Evolutionary conservation across 305 asterid genomes (phyloP).

Genomic region (Lippia alba): DNA sequence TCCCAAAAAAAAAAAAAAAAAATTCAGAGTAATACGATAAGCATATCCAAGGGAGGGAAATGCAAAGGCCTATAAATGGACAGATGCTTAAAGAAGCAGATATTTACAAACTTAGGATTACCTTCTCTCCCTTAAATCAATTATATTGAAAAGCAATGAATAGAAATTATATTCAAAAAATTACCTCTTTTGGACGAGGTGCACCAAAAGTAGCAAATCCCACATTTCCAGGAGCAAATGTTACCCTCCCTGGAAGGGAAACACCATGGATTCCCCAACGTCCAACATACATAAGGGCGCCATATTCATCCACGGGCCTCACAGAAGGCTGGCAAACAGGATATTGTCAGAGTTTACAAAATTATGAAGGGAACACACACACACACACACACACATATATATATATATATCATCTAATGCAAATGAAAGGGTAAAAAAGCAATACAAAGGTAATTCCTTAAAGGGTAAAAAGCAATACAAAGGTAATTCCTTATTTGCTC

Average conservation of each 20-base stretch:
- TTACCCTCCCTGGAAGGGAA: slow-evolving; percentile 97
- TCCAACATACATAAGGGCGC: slow-evolving; percentile 84
- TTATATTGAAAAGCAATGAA: slow-evolving; percentile 21
- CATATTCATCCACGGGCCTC: slow-evolving; percentile 84
- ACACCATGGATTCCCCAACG: slow-evolving; percentile 96
- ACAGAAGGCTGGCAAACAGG: slow-evolving; percentile 67
- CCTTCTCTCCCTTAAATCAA: background rate
- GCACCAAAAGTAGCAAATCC: slow-evolving; percentile 95
- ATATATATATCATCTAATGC: background rate
- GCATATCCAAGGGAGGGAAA: background rate
- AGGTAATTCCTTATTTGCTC: too few relatives aligned
- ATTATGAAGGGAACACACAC: slow-evolving; percentile 3
- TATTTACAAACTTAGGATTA: background rate
- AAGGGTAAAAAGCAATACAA: too few relatives aligned
- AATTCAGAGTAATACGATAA: background rate
- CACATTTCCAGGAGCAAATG: slow-evolving; percentile 98
- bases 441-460: too few relatives aligned
- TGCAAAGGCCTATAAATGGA: background rate
- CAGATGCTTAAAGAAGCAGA: slow-evolving; percentile 3
- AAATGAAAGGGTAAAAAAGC: too few relatives aligned
- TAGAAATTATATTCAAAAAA: slow-evolving; percentile 17
- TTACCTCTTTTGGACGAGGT: slow-evolving; percentile 94
- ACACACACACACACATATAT: too few relatives aligned
- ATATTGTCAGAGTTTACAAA: slow-evolving; percentile 27
- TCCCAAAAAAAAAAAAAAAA: too few relatives aligned